Conservation (phyloP, 1,139 yeast species). For the Pneumocystis carinii region DNA sequence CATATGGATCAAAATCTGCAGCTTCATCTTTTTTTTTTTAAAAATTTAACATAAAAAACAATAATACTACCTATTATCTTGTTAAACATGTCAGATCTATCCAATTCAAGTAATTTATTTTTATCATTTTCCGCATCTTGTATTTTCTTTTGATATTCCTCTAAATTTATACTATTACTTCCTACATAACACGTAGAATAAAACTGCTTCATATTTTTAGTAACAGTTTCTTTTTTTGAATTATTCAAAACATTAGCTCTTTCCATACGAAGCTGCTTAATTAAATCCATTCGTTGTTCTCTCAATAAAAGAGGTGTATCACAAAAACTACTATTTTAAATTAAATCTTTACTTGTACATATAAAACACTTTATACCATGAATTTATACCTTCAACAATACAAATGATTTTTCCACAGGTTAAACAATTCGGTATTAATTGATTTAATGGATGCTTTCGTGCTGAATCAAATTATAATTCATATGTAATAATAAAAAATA, state of each 20-base stretch:
- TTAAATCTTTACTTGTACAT: not conserved
- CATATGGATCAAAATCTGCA: slow-evolving; percentile 59
- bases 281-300: slow-evolving; percentile 47
- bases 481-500: not conserved
- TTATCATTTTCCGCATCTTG: slow-evolving; percentile 11
- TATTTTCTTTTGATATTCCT: slow-evolving; percentile 27
- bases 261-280: slow-evolving; percentile 31
- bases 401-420: slow-evolving; percentile 92
- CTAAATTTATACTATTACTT: slow-evolving; percentile 6
- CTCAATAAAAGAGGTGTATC: slow-evolving; percentile 48
- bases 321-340: slow-evolving; percentile 39
- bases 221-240: slow-evolving; percentile 6
- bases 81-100: slow-evolving; percentile 77
- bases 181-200: not conserved
- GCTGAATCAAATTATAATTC: slow-evolving; percentile 33
- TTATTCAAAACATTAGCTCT: slow-evolving; percentile 11
- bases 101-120: slow-evolving; percentile 46
- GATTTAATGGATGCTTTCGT: slow-evolving; percentile 72
- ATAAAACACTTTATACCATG: slow-evolving; percentile 32
- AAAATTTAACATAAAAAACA: not conserved
- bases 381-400: slow-evolving; percentile 70
- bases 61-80: slow-evolving; percentile 38
- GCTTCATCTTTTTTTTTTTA: slow-evolving; percentile 46
- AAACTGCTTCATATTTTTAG: slow-evolving; percentile 4
- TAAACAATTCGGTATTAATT: slow-evolving; percentile 82